Conservation (phyloP, 2,329 filamentous ascomycete species). For the Penicillium sp. region DNA sequence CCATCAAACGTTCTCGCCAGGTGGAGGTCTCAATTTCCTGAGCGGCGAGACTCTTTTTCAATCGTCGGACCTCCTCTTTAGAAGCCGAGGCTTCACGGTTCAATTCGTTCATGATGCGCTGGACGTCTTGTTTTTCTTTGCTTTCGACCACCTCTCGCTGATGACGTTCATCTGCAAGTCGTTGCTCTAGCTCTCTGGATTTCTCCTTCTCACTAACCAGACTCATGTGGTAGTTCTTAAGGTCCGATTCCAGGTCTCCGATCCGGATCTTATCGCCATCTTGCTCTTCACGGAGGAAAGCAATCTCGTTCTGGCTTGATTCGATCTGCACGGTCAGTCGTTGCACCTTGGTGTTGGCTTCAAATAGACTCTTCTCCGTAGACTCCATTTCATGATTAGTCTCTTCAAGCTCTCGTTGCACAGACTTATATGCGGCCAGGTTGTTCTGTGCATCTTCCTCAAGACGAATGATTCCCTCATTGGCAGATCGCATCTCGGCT, state of each 20-base stretch:
- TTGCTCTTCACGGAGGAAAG: conserved; percentile 93
- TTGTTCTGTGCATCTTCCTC: conserved; percentile 87
- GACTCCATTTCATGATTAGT: conserved; percentile 84
- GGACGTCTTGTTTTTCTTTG: conserved; percentile 91
- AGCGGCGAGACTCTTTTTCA: conserved; percentile 78
- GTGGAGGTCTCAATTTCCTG: conserved; percentile 85
- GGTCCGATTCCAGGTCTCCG: conserved; percentile 80
- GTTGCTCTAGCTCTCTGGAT: conserved; percentile 67
- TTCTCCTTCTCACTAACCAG: conserved; percentile 84
- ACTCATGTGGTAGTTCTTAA: conserved; percentile 74
- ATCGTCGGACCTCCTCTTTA: conserved; percentile 79
- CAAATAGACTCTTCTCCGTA: conserved; percentile 77
- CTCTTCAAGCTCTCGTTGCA: conserved; percentile 79
- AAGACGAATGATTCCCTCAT: conserved; percentile 77
- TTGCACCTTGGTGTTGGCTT: conserved; percentile 83
- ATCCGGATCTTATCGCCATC: conserved; percentile 98
- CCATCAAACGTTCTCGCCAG: conserved; percentile 87
- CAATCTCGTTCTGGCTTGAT: conserved; percentile 87
- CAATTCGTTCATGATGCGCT: conserved; percentile 88
- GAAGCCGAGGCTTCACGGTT: conserved; percentile 77
- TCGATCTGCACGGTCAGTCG: conserved; percentile 88
- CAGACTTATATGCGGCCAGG: conserved; percentile 71
- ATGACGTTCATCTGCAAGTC: conserved; percentile 75
- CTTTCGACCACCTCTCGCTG: conserved; percentile 84
- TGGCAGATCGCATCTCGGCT: conserved; percentile 88